Evolutionary conservation across 2,329 filamentous ascomycete genomes (phyloP), one percentile per base, ranked within the genome.

Genomic region (Pezicula neosporulosa): DNA sequence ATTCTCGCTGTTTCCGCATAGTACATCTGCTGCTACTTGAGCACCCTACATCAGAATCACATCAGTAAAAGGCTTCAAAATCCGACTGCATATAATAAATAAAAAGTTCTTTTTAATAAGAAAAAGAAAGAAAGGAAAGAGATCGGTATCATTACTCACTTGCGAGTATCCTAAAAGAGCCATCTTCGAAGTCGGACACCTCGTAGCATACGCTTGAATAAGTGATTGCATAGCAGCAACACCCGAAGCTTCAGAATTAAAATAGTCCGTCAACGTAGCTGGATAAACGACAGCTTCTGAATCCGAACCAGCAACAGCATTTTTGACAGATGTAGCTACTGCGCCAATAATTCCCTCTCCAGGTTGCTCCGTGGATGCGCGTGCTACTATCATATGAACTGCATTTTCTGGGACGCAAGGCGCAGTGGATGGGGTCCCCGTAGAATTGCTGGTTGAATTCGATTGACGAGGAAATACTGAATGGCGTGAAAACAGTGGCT

Each of bases 81-180:
- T 56, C 55, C 13, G 54, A 47, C 6, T 33, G 9, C 30, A 3
- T 33, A 7, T 33, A 10, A 33, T 10, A 33, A 33, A 13, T 7
- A 3, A 10, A 33, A 10, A 10, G 24, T 6, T 24, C 24, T 24
- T 24, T 24, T 24, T 24, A 6, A 24, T 24, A 24, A 24, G 24
- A 24, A 4, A 24, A 24, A 24, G 12, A 13, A 4, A 33, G 30
- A 33, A n/a, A n/a, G n/a, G n/a, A 28, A 33, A 13, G 10, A 33
- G 30, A 33, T 24, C 7, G 7, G 24, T 1, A 24, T 6, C 4
- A 13, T 33, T 33, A 33, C 53, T 55, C 44, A 63, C 65, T 51
- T 69, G 66, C 4, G 61, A 65, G 55, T 69, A 70, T 3, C 68
- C 68, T 50, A 70, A 53, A 18, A 71, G 53, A n/a, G 66, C 69